phyloP scores from a whole-genome alignment of 495 filamentous ascomycete species.

The Eremomyces bilateralis region DNA sequence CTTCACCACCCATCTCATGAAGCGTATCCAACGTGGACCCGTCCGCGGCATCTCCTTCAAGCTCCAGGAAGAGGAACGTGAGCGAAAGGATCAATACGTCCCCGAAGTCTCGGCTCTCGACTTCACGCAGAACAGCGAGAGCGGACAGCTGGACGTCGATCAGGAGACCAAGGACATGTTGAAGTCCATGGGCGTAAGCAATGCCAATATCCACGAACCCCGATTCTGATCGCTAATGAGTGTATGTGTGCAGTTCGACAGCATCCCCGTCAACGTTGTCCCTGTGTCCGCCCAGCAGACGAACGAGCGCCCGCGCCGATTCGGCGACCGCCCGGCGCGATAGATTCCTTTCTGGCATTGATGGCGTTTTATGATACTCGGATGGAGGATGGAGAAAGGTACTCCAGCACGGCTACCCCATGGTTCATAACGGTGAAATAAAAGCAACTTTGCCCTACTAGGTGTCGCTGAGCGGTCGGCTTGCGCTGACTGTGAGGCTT shows the following conservation, averaged over 20 bases:
- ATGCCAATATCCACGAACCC: not conserved
- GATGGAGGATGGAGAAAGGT: too few relatives aligned
- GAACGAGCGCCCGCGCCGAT: conserved; percentile 53
- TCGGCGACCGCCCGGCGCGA: conserved; percentile 33
- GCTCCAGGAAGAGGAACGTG: conserved; percentile 98
- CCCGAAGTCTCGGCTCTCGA: conserved; percentile 96
- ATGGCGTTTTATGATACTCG: too few relatives aligned
- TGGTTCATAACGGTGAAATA: too few relatives aligned
- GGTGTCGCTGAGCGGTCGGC: too few relatives aligned
- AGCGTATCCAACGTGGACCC: conserved; percentile 96
- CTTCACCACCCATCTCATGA: conserved; percentile 89
- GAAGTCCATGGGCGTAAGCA: conserved; percentile 86
- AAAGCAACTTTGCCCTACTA: too few relatives aligned
- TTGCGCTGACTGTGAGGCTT: too few relatives aligned
- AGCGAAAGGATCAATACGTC: conserved; percentile 99
- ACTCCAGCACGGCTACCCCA: too few relatives aligned
- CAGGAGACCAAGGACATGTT: conserved; percentile 93
- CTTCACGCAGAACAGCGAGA: conserved; percentile 78
- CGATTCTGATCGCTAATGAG: not conserved
- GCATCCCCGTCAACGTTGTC: conserved; percentile 85
- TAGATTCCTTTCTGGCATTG: too few relatives aligned
- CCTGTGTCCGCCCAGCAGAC: conserved; percentile 72
- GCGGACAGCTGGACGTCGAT: conserved; percentile 84
- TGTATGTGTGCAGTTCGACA: conserved; percentile 52
- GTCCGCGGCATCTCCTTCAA: conserved; percentile 99